Conservation (phyloP, 257 asterid genomes). For the Solanum chmielewskii region DNA sequence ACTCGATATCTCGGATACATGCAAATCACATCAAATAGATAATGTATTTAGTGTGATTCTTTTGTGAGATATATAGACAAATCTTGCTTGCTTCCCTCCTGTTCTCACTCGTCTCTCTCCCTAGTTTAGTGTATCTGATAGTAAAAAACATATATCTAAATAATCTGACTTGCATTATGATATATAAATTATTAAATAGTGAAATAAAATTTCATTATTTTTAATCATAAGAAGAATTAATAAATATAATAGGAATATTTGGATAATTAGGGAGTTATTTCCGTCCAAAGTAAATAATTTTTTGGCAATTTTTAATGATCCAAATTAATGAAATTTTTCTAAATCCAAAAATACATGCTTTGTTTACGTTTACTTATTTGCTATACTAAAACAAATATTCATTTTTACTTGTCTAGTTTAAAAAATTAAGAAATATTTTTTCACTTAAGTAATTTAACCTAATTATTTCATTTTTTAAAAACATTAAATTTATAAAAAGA, state of each 20-base stretch:
- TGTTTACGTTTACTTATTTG: not conserved
- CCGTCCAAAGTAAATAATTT: not conserved
- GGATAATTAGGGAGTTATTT: not conserved
- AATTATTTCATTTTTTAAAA: too few relatives aligned
- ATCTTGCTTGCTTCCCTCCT: not conserved
- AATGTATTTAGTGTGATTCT: not conserved
- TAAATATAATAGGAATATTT: too few relatives aligned
- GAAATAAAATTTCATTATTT: too few relatives aligned
- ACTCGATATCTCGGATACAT: too few relatives aligned
- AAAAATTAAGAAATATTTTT: not conserved
- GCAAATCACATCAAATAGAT: not conserved
- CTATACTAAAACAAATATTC: too few relatives aligned
- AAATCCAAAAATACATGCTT: too few relatives aligned
- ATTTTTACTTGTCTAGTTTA: too few relatives aligned
- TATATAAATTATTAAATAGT: too few relatives aligned
- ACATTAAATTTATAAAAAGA: too few relatives aligned
- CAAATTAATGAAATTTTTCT: not conserved
- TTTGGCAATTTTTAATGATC: not conserved
- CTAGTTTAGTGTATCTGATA: too few relatives aligned
- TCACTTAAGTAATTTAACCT: not conserved
- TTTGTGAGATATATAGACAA: too few relatives aligned
- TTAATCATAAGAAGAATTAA: not conserved
- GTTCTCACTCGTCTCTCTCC: not conserved
- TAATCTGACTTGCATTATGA: not conserved
- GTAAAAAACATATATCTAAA: too few relatives aligned